Evolutionary conservation across 129 eudicot genomes (phyloP).

Genomic region (Flaveria bidentis): DNA sequence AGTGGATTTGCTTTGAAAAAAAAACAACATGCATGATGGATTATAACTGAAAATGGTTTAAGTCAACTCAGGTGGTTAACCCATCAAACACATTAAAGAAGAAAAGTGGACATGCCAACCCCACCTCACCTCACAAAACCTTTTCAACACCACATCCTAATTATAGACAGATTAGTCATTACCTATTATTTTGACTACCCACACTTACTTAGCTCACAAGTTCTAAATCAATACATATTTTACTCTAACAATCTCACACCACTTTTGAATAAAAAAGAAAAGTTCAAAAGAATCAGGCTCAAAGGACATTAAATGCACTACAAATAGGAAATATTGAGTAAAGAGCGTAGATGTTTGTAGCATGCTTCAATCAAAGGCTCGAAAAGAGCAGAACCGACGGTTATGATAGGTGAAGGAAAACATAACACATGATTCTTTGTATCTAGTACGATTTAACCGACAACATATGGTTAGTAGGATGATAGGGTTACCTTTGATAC

Average conservation of each 20-base stretch:
- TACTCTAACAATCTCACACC: constrained; percentile 32
- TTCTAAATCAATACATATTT: constrained; percentile 25
- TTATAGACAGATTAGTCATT: constrained; percentile 38
- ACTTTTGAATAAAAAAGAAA: neutral
- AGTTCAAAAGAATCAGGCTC: neutral
- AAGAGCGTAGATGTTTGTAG: neutral
- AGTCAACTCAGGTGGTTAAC: constrained; percentile 49
- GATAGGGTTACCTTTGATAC: no score
- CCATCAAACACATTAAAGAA: constrained; percentile 34
- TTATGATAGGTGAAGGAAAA: neutral
- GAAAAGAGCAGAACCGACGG: neutral
- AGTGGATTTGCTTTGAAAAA: constrained; percentile 34
- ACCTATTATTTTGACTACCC: constrained; percentile 43
- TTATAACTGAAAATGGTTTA: constrained; percentile 38
- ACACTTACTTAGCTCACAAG: constrained; percentile 45
- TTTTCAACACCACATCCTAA: constrained; percentile 39
- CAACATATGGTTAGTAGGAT: no score
- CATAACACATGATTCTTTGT: no score
- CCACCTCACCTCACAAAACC: constrained; percentile 35
- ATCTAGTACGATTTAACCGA: no score
- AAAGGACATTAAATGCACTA: neutral
- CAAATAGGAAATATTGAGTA: neutral
- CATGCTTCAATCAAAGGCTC: neutral
- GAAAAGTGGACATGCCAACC: constrained; percentile 39
- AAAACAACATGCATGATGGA: constrained; percentile 29